Percentiles rank a stretch among this genome's conserved stretches.
Evolutionary conservation across 2,329 filamentous ascomycete genomes (phyloP).

Genomic region (Colletotrichum gigasporum): DNA sequence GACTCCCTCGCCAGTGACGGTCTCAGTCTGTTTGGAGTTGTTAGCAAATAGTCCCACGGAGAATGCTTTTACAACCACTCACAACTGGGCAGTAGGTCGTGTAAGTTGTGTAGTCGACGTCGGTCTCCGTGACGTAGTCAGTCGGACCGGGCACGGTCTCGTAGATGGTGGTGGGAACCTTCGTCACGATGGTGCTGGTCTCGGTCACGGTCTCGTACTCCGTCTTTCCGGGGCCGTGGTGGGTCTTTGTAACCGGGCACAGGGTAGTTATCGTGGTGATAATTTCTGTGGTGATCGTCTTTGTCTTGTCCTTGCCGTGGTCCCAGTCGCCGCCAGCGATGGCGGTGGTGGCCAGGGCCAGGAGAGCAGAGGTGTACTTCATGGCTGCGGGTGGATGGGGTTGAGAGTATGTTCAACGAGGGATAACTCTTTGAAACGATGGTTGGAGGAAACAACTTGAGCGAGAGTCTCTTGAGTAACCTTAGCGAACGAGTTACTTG

Average conservation of each 20-base stretch:
- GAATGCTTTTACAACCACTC: too few relatives aligned
- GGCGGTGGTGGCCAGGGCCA: constrained; percentile 25
- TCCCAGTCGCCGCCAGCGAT: constrained; percentile 28
- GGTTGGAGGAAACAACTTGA: constrained; percentile 13
- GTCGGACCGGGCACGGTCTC: constrained; percentile 44
- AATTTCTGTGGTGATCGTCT: constrained; percentile 13
- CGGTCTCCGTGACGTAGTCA: constrained; percentile 45
- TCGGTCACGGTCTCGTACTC: constrained; percentile 38
- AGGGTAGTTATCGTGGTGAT: constrained; percentile 16
- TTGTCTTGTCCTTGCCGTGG: constrained; percentile 27
- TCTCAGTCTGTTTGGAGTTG: constrained; percentile 37
- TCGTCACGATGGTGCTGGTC: constrained; percentile 41
- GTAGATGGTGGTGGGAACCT: constrained; percentile 43
- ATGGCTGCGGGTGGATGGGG: constrained; percentile 1
- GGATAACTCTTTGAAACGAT: constrained; percentile 16
- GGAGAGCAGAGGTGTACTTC: constrained; percentile 26
- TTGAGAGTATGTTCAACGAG: constrained; percentile 16
- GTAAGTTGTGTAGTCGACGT: constrained; percentile 51
- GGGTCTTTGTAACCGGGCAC: constrained; percentile 31
- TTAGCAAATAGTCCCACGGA: background rate
- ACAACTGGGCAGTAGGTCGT: constrained; percentile 55
- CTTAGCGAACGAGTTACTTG: constrained; percentile 34
- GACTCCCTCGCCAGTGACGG: constrained; percentile 46
- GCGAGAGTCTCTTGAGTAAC: constrained; percentile 34
- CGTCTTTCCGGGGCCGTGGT: constrained; percentile 32